These are phyloP conservation scores for Phaeosphaeriaceae sp. DNA, from an alignment of 2,329 filamentous ascomycete species.

Conservation along the genomic window DNA sequence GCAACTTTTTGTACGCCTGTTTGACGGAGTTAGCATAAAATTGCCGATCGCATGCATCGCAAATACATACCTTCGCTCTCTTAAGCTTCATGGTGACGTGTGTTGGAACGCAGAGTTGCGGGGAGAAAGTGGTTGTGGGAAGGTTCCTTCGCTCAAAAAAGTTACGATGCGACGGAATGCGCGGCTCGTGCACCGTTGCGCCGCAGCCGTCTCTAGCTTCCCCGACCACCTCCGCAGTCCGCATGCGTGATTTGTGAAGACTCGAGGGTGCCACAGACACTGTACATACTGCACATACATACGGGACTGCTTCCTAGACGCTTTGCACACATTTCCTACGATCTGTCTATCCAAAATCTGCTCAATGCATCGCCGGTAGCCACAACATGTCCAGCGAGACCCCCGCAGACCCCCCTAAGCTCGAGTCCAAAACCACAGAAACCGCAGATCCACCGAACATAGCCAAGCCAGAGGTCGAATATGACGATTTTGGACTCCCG, in stretches of 20 bases:
- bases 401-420: constrained; percentile 37
- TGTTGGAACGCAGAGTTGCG: constrained; percentile 8
- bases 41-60: no score
- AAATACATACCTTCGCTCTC: constrained; percentile 31
- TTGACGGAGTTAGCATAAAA: constrained; percentile 55
- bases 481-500: constrained; percentile 76
- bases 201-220: constrained; percentile 10
- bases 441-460: constrained; percentile 15
- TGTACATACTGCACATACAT: constrained; percentile 7
- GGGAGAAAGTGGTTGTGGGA: constrained; percentile 11
- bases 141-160: constrained; percentile 6
- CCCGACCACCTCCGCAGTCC: constrained; percentile 7
- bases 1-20: constrained; percentile 84
- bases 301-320: constrained; percentile 7
- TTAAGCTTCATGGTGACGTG: constrained; percentile 40
- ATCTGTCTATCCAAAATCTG: neutral
- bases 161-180: neutral
- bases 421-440: constrained; percentile 26
- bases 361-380: constrained; percentile 18
- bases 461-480: constrained; percentile 49
- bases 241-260: neutral
- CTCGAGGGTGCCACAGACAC: neutral
- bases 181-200: constrained; percentile 5
- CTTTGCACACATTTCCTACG: neutral
- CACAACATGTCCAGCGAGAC: constrained; percentile 35